phyloP scores from a whole-genome alignment of 768 basidiomycete genomes.

The Leccinum boreale region DNA sequence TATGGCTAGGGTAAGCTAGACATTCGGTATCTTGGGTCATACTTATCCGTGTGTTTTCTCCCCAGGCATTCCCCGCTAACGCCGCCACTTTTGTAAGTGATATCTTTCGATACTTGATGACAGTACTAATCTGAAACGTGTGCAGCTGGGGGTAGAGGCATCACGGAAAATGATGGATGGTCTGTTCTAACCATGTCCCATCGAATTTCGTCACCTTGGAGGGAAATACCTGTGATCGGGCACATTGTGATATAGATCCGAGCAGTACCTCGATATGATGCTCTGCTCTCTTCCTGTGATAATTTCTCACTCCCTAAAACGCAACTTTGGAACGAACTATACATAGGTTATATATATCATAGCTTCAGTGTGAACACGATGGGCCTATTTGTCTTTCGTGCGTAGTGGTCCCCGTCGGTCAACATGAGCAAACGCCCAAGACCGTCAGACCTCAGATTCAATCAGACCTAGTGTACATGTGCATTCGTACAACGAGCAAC shows the following conservation, averaged over 20 bases:
- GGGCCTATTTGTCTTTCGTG: too few species aligned
- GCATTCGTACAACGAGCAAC: too few species aligned
- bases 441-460: too few species aligned
- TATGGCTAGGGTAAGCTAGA: conserved; percentile 74
- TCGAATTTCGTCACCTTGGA: conserved; percentile 1
- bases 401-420: too few species aligned
- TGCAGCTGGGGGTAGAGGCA: conserved; percentile 87
- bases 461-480: too few species aligned
- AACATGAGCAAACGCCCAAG: too few species aligned
- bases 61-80: conserved; percentile 93
- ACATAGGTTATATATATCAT: too few species aligned
- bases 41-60: conserved; percentile 5
- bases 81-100: conserved; percentile 85
- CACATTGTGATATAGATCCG: conserved; percentile 3
- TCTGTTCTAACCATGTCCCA: conserved; percentile 40
- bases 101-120: background rate
- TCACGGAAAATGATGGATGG: conserved; percentile 80
- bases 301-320: conserved; percentile 1
- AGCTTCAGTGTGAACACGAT: too few species aligned
- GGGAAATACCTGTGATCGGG: conserved; percentile 3
- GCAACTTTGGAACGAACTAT: too few species aligned
- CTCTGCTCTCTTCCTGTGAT: conserved; percentile 1
- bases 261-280: conserved; percentile 7
- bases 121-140: background rate
- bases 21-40: background rate